Conservation (phyloP, 306 rosid species). For the Lathyrus aphaca region DNA sequence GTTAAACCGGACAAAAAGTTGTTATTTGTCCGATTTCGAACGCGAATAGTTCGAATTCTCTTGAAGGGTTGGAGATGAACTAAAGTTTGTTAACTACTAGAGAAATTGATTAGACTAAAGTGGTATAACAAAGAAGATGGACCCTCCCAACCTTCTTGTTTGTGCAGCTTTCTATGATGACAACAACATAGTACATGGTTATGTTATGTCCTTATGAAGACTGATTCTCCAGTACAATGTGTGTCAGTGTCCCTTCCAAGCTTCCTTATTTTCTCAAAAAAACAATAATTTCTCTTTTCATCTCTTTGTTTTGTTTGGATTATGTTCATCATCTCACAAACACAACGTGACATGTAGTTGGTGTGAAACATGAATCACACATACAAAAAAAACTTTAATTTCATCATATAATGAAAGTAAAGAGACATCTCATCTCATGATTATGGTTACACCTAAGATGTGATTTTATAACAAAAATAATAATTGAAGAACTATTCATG, state of each 20-base stretch:
- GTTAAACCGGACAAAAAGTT: background rate
- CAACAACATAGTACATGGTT: constrained; percentile 39
- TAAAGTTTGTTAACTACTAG: background rate
- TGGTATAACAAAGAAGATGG: constrained; percentile 42
- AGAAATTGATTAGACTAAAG: constrained; percentile 35
- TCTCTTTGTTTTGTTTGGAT: constrained; percentile 41
- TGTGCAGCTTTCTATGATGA: constrained; percentile 47
- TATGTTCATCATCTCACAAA: constrained; percentile 32
- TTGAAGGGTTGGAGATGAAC: background rate
- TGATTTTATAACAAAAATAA: constrained; percentile 13
- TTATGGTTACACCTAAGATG: constrained; percentile 26
- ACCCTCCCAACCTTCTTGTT: constrained; percentile 44
- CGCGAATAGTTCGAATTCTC: background rate
- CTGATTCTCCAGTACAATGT: constrained; percentile 33
- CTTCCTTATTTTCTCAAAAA: constrained; percentile 34
- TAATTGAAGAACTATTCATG: constrained; percentile 27
- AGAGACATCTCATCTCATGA: constrained; percentile 2
- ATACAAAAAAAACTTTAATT: constrained; percentile 27
- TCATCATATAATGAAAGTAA: constrained; percentile 30
- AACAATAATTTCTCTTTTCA: constrained; percentile 1
- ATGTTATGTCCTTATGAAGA: constrained; percentile 33
- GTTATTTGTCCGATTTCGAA: background rate
- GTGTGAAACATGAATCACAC: constrained; percentile 35
- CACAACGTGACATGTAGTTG: constrained; percentile 30
- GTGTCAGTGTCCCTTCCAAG: constrained; percentile 45